Percentiles rank a stretch among this genome's conserved stretches.
These are phyloP conservation scores for Paecilomyces sp. DNA, from an alignment of 2,329 filamentous ascomycete species.

Conservation along the genomic window DNA sequence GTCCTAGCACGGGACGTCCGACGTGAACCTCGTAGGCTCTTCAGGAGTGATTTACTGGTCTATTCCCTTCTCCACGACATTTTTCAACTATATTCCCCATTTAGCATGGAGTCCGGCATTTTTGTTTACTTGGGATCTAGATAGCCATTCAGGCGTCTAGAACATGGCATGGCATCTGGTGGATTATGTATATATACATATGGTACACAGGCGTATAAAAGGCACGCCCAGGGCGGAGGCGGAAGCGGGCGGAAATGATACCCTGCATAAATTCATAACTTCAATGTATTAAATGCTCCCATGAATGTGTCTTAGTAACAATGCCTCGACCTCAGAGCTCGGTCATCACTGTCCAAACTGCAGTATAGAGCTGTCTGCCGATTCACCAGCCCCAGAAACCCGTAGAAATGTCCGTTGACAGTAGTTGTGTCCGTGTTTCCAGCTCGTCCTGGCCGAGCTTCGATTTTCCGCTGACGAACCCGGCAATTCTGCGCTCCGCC, in stretches of 20 bases:
- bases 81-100: neutral
- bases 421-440: neutral
- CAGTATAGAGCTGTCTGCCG: neutral
- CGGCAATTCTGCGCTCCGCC: neutral
- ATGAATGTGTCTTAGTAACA: neutral
- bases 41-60: too few species aligned
- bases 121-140: neutral
- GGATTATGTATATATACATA: neutral
- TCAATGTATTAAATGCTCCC: neutral
- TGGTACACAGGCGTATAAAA: neutral
- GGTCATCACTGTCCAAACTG: neutral
- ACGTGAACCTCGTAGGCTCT: neutral
- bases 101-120: constrained; percentile 5
- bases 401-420: neutral
- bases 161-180: neutral
- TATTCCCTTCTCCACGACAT: constrained; percentile 2
- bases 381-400: neutral
- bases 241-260: neutral
- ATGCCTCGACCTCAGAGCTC: neutral
- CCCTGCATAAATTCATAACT: neutral
- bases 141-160: neutral
- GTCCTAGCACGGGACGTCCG: neutral
- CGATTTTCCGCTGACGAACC: neutral
- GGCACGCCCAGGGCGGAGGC: neutral
- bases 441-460: neutral